Evolutionary conservation across 2,329 filamentous ascomycete species (phyloP).

Genomic region (Aspergillus thermomutatus): DNA sequence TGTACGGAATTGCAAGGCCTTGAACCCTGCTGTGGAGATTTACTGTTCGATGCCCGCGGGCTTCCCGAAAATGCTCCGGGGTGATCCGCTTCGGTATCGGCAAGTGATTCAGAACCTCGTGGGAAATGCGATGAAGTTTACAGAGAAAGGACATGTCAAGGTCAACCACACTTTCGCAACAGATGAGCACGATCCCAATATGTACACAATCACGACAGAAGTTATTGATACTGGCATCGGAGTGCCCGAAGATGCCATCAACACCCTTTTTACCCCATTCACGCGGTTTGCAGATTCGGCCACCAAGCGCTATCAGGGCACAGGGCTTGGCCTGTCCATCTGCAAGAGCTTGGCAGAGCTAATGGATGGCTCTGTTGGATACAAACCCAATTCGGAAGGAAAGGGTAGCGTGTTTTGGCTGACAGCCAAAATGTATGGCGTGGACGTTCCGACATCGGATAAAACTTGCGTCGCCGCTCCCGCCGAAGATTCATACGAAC

Average conservation of each 20-base stretch:
- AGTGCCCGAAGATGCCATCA: constrained; percentile 43
- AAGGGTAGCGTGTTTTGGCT: constrained; percentile 55
- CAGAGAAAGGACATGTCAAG: constrained; percentile 52
- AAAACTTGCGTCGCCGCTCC: constrained; percentile 22
- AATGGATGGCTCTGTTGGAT: constrained; percentile 55
- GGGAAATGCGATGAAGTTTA: constrained; percentile 62
- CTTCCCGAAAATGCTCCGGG: constrained; percentile 50
- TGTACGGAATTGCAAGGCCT: constrained; percentile 48
- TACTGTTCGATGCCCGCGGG: constrained; percentile 44
- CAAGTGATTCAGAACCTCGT: constrained; percentile 63
- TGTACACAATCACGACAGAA: constrained; percentile 49
- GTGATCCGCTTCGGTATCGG: constrained; percentile 59
- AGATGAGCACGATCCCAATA: constrained; percentile 38
- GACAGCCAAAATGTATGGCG: constrained; percentile 42
- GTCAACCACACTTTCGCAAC: constrained; percentile 41
- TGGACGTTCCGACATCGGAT: constrained; percentile 28
- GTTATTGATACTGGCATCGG: constrained; percentile 56
- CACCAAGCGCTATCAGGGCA: constrained; percentile 55
- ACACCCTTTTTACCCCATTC: constrained; percentile 55
- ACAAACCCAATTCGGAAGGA: constrained; percentile 42
- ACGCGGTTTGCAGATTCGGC: constrained; percentile 53
- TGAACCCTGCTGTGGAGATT: constrained; percentile 48
- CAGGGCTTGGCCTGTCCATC: constrained; percentile 56
- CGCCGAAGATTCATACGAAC: constrained; percentile 9
- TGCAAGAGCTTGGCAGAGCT: constrained; percentile 55